phyloP scores from a whole-genome alignment of 1,139 yeast genomes.

The Candida frijolesensis region DNA sequence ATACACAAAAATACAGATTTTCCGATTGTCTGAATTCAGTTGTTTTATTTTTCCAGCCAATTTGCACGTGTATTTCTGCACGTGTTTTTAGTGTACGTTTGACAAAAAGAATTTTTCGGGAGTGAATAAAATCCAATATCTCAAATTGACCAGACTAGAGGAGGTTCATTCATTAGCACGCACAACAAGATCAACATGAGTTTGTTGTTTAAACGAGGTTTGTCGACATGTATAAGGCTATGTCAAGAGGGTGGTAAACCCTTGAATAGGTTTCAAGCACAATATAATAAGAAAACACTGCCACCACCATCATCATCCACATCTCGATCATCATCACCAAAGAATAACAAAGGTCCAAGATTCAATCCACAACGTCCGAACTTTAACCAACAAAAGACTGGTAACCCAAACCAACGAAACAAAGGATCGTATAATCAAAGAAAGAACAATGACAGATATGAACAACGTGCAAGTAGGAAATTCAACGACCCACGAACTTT shows the following conservation, averaged over 20 bases:
- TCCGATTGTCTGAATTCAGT: too few relatives aligned
- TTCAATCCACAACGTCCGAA: background rate
- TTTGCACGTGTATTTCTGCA: background rate
- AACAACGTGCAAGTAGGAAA: background rate
- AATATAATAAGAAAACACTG: background rate
- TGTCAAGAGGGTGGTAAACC: background rate
- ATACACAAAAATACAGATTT: too few relatives aligned
- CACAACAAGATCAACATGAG: background rate
- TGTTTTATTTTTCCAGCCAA: too few relatives aligned
- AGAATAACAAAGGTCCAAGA: background rate
- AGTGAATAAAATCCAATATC: too few relatives aligned
- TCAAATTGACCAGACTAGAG: too few relatives aligned
- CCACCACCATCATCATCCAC: constrained; percentile 1
- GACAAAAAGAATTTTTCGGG: too few relatives aligned
- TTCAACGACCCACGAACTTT: constrained; percentile 13
- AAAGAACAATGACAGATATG: background rate
- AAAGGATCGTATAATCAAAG: background rate
- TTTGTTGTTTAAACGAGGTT: background rate
- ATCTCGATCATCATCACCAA: background rate
- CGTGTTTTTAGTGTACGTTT: background rate
- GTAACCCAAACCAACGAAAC: background rate
- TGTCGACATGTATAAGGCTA: background rate
- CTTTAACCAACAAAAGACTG: background rate
- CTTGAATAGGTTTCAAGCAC: background rate
- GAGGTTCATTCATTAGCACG: too few relatives aligned